Evolutionary conservation across 441 rosid species (phyloP).

Genomic region (Populus hybrid): DNA sequence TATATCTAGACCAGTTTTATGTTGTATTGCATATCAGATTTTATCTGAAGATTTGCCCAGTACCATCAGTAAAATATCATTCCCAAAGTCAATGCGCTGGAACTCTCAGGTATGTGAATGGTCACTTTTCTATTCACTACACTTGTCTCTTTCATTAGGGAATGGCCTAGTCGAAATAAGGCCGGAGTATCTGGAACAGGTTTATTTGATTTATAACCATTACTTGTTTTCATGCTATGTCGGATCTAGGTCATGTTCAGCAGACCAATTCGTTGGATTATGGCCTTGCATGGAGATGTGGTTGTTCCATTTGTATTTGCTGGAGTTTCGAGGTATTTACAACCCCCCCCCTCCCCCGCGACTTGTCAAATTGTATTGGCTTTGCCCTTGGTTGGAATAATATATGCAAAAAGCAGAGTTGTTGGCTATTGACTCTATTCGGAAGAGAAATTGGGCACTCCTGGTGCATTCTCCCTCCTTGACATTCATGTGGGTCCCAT

Average conservation of each 20-base stretch:
- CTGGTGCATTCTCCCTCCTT: too few relatives aligned
- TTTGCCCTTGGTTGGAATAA: background rate
- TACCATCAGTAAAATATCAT: constrained; percentile 68
- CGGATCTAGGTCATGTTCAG: constrained; percentile 70
- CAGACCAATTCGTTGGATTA: constrained; percentile 94
- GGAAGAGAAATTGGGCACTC: too few relatives aligned
- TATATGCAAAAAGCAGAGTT: background rate
- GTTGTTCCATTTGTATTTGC: constrained; percentile 84
- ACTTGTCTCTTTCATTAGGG: background rate
- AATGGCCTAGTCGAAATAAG: background rate
- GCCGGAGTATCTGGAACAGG: background rate
- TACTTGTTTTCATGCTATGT: constrained; percentile 4
- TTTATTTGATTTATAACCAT: background rate
- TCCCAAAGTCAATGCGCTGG: constrained; percentile 98
- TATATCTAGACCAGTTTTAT: constrained; percentile 1
- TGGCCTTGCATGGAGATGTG: constrained; percentile 87
- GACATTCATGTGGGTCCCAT: too few relatives aligned
- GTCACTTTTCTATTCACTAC: constrained; percentile 10
- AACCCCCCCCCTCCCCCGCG: background rate
- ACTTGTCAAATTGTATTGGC: background rate
- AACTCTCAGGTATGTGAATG: constrained; percentile 62
- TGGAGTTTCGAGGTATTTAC: constrained; percentile 73
- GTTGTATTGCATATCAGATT: constrained; percentile 49
- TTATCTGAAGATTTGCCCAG: constrained; percentile 78
- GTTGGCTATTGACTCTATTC: background rate